These are phyloP conservation scores for Avena atlantica DNA, from an alignment of 176 grass and related monocot genomes.

Conservation along the genomic window DNA sequence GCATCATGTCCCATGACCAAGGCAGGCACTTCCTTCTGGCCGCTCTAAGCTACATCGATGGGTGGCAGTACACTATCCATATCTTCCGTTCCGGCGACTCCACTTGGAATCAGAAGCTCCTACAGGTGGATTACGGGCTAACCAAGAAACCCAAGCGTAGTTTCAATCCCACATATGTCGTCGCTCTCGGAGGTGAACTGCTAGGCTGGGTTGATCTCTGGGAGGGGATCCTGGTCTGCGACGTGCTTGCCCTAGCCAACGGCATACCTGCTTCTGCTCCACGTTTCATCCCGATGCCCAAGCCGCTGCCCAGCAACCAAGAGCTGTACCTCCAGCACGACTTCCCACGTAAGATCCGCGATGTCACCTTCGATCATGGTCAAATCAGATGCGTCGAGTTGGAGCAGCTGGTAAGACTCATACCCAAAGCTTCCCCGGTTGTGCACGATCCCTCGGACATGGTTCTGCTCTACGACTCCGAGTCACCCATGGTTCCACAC, in stretches of 20 bases:
- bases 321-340: not conserved
- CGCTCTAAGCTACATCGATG: not conserved
- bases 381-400: not conserved
- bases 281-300: not conserved
- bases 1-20: not conserved
- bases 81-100: not conserved
- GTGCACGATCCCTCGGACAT: not conserved
- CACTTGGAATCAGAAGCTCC: not conserved
- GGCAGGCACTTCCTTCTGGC: not conserved
- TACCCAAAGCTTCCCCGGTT: not conserved
- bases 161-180: not conserved
- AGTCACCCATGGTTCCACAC: not conserved
- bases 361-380: not conserved
- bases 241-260: not conserved
- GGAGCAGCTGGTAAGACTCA: not conserved
- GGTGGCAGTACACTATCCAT: not conserved
- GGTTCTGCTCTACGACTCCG: not conserved
- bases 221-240: constrained; percentile 2
- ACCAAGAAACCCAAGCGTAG: not conserved
- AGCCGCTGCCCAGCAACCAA: not conserved
- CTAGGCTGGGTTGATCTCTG: constrained; percentile 4
- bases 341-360: not conserved
- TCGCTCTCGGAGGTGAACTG: not conserved
- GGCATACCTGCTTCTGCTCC: not conserved
- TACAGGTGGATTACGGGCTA: not conserved